Percentiles rank a stretch among this genome's conserved stretches.
phyloP scores from a whole-genome alignment of 805 yeast genomes.

The Kodamaea leandrae region DNA sequence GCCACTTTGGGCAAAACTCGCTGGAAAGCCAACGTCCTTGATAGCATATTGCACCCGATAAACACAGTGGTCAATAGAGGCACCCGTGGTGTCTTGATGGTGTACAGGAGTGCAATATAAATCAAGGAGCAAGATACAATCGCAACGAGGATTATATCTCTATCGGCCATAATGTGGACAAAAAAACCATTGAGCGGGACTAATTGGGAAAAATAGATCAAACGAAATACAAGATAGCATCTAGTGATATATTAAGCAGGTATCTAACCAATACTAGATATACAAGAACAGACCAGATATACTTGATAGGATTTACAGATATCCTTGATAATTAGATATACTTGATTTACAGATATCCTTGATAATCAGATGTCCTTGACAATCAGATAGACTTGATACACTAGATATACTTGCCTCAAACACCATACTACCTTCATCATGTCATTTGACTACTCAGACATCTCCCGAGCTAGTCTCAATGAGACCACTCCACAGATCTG shows the following conservation, averaged over 20 bases:
- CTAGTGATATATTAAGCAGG: no score
- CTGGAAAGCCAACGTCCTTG: constrained; percentile 25
- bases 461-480: constrained; percentile 41
- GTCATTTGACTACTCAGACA: constrained; percentile 36
- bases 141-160: constrained; percentile 18
- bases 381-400: background rate
- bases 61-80: constrained; percentile 31
- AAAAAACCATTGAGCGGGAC: constrained; percentile 9
- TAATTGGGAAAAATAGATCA: constrained; percentile 5
- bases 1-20: constrained; percentile 11
- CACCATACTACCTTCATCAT: background rate
- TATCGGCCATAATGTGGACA: constrained; percentile 6
- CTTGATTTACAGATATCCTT: no score
- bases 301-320: no score
- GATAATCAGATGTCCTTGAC: no score
- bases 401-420: background rate
- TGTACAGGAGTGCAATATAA: constrained; percentile 19
- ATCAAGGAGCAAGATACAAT: constrained; percentile 16
- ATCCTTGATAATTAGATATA: no score
- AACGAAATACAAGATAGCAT: no score
- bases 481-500: constrained; percentile 52
- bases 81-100: constrained; percentile 22
- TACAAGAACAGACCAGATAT: no score
- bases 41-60: constrained; percentile 32
- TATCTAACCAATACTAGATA: no score